phyloP scores from a whole-genome alignment of 2,329 filamentous ascomycete genomes.

The Epichloe bromicola region DNA sequence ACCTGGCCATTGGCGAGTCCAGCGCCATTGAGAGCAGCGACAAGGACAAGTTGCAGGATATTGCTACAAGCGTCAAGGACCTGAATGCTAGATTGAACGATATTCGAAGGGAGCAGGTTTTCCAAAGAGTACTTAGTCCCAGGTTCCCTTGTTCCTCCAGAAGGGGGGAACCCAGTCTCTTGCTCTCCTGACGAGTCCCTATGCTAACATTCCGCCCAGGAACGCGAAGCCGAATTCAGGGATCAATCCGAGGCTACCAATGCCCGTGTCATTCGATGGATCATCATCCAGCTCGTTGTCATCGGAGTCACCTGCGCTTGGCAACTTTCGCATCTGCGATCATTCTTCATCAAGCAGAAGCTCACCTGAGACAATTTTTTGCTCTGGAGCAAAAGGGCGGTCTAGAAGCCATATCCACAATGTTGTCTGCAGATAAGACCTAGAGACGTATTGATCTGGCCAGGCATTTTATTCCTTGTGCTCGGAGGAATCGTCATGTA shows the following conservation, averaged over 20 bases:
- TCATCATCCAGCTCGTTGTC: slow-evolving; percentile 75
- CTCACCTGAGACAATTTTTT: slow-evolving; percentile 50
- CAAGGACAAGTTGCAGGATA: slow-evolving; percentile 83
- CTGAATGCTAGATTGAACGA: slow-evolving; percentile 78
- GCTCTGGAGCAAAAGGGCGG: neutral
- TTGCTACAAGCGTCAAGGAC: slow-evolving; percentile 79
- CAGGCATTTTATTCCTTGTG: too few relatives aligned
- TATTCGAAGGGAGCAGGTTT: slow-evolving; percentile 87
- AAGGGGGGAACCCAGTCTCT: neutral
- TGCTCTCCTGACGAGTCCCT: neutral
- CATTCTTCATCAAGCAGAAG: slow-evolving; percentile 99
- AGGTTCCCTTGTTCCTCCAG: neutral
- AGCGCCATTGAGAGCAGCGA: slow-evolving; percentile 87
- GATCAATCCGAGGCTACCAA: slow-evolving; percentile 96
- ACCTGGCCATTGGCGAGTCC: slow-evolving; percentile 89
- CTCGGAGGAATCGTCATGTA: neutral
- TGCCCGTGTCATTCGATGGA: slow-evolving; percentile 83
- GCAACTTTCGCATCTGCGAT: slow-evolving; percentile 89
- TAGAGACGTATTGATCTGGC: neutral
- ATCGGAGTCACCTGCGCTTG: slow-evolving; percentile 84
- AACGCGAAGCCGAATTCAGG: slow-evolving; percentile 94
- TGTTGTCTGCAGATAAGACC: neutral
- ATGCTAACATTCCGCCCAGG: slow-evolving; percentile 35
- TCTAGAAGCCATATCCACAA: too few relatives aligned
- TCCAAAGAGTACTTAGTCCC: slow-evolving; percentile 62